Evolutionary conservation across 2,329 filamentous ascomycete genomes (phyloP).

Genomic region (Plectosphaerella plurivora): DNA sequence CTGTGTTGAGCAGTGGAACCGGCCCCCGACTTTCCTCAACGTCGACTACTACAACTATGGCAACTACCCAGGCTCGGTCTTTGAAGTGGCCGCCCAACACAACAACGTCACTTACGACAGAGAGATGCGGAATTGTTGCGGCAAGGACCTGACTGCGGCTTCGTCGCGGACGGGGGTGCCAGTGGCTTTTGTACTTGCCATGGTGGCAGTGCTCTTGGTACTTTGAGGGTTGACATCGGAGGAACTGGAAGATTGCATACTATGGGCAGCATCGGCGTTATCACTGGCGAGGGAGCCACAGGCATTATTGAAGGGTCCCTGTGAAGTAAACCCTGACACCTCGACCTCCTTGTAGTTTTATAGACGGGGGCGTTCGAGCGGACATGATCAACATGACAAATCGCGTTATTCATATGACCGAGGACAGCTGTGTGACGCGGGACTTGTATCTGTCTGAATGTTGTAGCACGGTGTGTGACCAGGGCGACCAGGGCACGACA

Average conservation of each 20-base stretch:
- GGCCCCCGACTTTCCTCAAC: slow-evolving; percentile 72
- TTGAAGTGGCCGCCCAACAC: slow-evolving; percentile 63
- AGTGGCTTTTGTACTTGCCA: neutral
- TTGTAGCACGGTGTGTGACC: too few species aligned
- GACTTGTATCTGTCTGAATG: too few species aligned
- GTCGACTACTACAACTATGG: slow-evolving; percentile 83
- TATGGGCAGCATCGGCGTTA: too few species aligned
- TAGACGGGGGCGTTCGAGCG: too few species aligned
- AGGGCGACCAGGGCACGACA: too few species aligned
- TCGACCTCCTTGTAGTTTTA: too few species aligned
- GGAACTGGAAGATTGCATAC: neutral
- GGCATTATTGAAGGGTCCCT: too few species aligned
- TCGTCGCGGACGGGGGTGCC: neutral
- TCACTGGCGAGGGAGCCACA: too few species aligned
- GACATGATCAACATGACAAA: too few species aligned
- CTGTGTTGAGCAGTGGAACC: slow-evolving; percentile 59
- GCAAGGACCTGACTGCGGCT: slow-evolving; percentile 24
- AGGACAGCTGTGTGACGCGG: too few species aligned
- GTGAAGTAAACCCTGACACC: too few species aligned
- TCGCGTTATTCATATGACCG: too few species aligned
- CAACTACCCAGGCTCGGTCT: slow-evolving; percentile 64
- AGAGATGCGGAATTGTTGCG: slow-evolving; percentile 42
- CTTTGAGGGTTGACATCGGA: neutral
- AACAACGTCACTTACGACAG: slow-evolving; percentile 70
- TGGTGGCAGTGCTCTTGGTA: slow-evolving; percentile 7